phyloP scores from a whole-genome alignment of 169 alveolate species.

The Eimeria brunetti region DNA sequence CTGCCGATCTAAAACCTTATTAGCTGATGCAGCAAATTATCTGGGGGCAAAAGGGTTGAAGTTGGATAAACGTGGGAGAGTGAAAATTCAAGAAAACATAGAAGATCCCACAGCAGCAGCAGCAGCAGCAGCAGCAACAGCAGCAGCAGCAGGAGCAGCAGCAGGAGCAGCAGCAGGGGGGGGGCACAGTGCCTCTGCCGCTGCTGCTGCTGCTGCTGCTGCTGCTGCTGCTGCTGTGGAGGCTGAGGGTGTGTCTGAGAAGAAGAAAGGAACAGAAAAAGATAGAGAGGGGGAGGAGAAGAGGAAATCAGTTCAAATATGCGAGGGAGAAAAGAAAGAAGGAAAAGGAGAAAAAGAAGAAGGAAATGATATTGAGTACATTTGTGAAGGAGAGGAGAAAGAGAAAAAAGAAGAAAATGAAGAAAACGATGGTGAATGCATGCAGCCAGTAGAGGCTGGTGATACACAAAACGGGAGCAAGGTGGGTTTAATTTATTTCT shows the following conservation, averaged over 20 bases:
- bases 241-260: background rate
- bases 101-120: background rate
- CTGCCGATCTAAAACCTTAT: background rate
- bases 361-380: too few species aligned
- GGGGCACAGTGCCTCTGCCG: too few species aligned
- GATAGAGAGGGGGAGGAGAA: background rate
- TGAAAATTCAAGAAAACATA: background rate
- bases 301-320: background rate
- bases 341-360: too few species aligned
- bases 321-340: background rate
- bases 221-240: background rate
- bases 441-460: background rate
- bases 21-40: slow-evolving; percentile 24
- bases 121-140: too few species aligned
- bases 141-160: too few species aligned
- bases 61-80: background rate
- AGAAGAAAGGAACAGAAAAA: background rate
- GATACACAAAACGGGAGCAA: background rate
- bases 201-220: too few species aligned
- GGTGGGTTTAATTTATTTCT: background rate
- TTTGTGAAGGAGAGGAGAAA: too few species aligned
- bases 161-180: too few species aligned
- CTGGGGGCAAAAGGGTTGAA: slow-evolving; percentile 18
- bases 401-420: background rate
- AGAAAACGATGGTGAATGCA: background rate